Evolutionary conservation across 73 alveolate species (phyloP).

Genomic region (Paramecium sexaurelia): DNA sequence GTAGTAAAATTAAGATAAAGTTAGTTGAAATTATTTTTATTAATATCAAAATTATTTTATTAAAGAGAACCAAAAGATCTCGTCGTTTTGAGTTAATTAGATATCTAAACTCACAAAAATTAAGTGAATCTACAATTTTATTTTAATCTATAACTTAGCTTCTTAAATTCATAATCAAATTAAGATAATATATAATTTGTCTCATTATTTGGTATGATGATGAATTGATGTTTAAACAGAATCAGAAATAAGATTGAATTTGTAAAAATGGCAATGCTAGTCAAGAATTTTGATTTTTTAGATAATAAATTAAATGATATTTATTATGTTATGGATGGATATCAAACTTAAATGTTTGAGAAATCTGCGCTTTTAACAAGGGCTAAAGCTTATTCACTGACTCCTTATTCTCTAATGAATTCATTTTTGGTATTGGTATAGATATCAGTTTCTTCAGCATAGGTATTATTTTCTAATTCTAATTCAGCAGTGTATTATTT

Average conservation of each 20-base stretch:
- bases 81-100: too few relatives aligned
- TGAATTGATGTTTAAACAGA: conserved; percentile 1
- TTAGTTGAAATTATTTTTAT: too few relatives aligned
- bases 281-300: background rate
- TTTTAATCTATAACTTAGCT: too few relatives aligned
- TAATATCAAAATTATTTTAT: too few relatives aligned
- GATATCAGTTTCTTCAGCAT: conserved; percentile 55
- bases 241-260: background rate
- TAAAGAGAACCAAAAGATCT: too few relatives aligned
- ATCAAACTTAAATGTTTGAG: conserved; percentile 49
- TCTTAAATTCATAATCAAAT: too few relatives aligned
- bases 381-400: background rate
- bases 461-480: conserved; percentile 42
- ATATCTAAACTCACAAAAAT: too few relatives aligned
- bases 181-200: too few relatives aligned
- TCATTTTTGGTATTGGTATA: conserved; percentile 9
- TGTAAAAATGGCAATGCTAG: background rate
- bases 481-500: conserved; percentile 3
- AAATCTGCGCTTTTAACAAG: background rate
- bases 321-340: background rate
- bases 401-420: conserved; percentile 25
- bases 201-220: too few relatives aligned
- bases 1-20: too few relatives aligned
- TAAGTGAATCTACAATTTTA: too few relatives aligned
- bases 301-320: background rate